Base-by-base conservation (phyloP, 495 filamentous ascomycete genomes). In the Astrocystis sublimbata region DNA sequence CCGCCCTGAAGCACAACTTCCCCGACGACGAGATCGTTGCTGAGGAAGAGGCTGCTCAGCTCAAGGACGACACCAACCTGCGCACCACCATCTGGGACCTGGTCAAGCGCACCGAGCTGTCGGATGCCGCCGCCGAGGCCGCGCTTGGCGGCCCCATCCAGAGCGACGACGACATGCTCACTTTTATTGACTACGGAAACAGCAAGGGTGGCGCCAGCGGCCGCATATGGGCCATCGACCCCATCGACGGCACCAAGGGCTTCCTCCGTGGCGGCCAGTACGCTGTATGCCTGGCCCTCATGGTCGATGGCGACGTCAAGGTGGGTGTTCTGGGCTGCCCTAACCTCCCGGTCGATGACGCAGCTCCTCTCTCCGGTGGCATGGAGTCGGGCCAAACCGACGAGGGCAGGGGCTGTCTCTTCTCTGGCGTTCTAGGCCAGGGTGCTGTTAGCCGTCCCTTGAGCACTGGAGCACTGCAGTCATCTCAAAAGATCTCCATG, bases 221-320 rank as follows among this genome's bases (percentile, higher is more conserved):
- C 26, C 83, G 94, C 61, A 92, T 97, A 75, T 99, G 94, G 94
- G 91, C 94, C 19, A 81, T 99, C 49, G 94, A 99, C 76, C 94
- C 94, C 38, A 96, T 99, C 61, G 94, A 99, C 74, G 94, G 94
- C 46, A 99, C 94, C 58, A 94, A 96, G 75, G 94, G 94, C 26
- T 99, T 99, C 77, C 80, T 99, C 53, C 83, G 94, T 50, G 96
- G 96, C n/a, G 94, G 92, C 17, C 94, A 99, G 77, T 99, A 99
- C 71, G 94, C 94, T 23, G 91, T 99, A 30, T 96, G 92, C 73
- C 83, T 99, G 1, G 94, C 84, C 33, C 76, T 99, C 68, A 89
- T 99, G 68, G 90, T 92, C 30, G 92, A 97, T 65, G 94, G 93
- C n/a, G 87, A 96, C 50, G 92, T 97, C 62, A 93, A 93, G 71